Base-by-base conservation (phyloP, 176 grass and related monocot species). In the Hordeum vulgare region DNA sequence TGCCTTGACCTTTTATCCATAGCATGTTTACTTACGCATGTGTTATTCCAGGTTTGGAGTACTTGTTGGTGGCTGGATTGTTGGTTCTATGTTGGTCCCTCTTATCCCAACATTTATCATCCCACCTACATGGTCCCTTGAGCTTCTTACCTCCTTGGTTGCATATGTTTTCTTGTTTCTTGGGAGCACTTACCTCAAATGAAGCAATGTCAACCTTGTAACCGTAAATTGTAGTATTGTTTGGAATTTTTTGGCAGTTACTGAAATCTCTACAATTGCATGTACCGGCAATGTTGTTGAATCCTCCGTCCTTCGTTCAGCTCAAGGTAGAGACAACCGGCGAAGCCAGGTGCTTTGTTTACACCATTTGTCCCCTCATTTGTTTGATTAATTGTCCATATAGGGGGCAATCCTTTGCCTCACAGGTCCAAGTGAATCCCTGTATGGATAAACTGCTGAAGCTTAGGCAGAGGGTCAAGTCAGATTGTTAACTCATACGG, bases 91-190 rank as follows among this genome's bases (percentile, higher is more conserved):
- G 58, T 44, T 90, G 33, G 90, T 99, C 44, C 91, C 96, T 15
- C 24, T 99, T 80, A 81, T 99, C 86, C 96, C 96, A 34, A 80
- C 96, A 45, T 77, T 89, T 62, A 27, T 99, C 58, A 84, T 98
- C 21, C 96, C 91, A 14, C 96, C 87, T 33, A 92, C 93, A 61
- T 99, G 96, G 96, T 93, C 96, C 13, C 89, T 99, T 41, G 96
- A 99, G 85, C 96, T 99, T 31, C 81, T 99, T 61, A 99, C 96
- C 24, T 94, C 96, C 9, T 86, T 99, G 49, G 65, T 96, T 39
- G 87, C 91, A 58, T 99, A 94, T 81, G 68, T 96, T 87, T 99
- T 96, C 89, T 81, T 96, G 78, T 99, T 99, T 64, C 66, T 99
- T 59, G 91, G 89, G 3, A 90, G 89, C 86, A 86, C 87, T 12